Base-by-base conservation (phyloP, 2,329 filamentous ascomycete species). In the Trichocomaceae sp. region DNA sequence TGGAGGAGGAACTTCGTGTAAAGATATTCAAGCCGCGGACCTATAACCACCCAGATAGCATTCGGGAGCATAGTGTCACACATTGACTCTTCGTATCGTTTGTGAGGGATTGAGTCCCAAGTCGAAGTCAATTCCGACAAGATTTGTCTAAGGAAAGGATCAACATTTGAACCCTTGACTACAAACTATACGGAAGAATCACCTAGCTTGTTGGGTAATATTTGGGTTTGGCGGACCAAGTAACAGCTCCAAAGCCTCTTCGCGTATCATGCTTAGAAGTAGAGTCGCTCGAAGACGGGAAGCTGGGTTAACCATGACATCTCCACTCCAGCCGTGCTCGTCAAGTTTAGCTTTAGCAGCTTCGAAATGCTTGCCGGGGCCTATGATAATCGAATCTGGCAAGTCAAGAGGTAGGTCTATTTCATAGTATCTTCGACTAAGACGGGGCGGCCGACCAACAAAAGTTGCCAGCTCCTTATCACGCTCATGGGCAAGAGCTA, bases 211-310 rank as follows among this genome's bases (percentile, higher is more conserved):
- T 47, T 47, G 45, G 23, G 45, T 23, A 19, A 47, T 47, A 31
- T 47, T 31, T 4, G 45, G 45, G 22, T 17, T 29, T 31, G 45
- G 22, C 5, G 45, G 45, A 31, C 45, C 45, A 47, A 53, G 31
- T n/a, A 33, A 53, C 17, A 53, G 50, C 17, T 53, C 50, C 35
- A 53, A 47, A 19, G 47, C 44, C 10, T 44, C 50, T n/a, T 53
- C 50, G 22, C 50, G 42, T 9, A 53, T 53, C 7, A 44, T 20
- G 22, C 50, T 53, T 15, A 53, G 44, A 22, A 53, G 33, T n/a
- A 33, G 12, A 22, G 29, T 13, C 37, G 50, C 50, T 23, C 50
- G 42, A 29, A 53, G 44, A 44, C 50, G 44, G 7, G 50, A 37
- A 8, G 22, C 33, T 22, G 50, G 31, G 31, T 17, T 35, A 22